Conservation (phyloP, 2,329 filamentous ascomycete species). For the Lecanicillium sp. region DNA sequence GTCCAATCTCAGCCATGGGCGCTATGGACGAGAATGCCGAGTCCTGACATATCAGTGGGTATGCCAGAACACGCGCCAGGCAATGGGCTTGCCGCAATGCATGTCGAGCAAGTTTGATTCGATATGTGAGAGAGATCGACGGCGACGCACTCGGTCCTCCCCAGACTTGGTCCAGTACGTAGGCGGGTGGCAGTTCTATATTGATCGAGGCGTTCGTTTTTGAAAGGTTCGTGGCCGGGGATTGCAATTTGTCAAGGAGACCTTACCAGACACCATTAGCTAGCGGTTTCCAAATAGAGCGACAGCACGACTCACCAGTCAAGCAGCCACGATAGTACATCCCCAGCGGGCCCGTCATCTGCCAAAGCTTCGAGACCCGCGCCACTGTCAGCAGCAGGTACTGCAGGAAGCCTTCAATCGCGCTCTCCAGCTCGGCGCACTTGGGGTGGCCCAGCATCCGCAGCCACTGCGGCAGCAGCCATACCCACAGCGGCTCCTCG, state of each 20-base stretch:
- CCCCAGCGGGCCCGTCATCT: constrained; percentile 36
- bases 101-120: constrained; percentile 34
- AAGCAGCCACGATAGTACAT: constrained; percentile 45
- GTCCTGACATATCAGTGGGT: constrained; percentile 31
- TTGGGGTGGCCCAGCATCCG: constrained; percentile 48
- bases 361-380: constrained; percentile 42
- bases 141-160: constrained; percentile 15
- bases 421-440: constrained; percentile 41
- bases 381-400: constrained; percentile 41
- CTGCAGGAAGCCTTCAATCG: constrained; percentile 48
- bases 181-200: constrained; percentile 34
- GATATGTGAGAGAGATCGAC: constrained; percentile 32
- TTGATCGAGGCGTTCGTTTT: constrained; percentile 23
- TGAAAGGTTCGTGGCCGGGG: constrained; percentile 22
- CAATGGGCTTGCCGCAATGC: constrained; percentile 41
- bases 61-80: constrained; percentile 38
- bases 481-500: constrained; percentile 58
- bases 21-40: constrained; percentile 26
- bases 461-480: constrained; percentile 55
- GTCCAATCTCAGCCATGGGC: constrained; percentile 34
- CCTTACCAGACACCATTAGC: constrained; percentile 22
- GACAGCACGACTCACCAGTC: constrained; percentile 32
- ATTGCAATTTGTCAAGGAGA: constrained; percentile 30
- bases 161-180: constrained; percentile 32
- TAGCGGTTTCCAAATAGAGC: neutral